A percentile compares a stretch with the other conserved stretches of the same genome.
Conservation (phyloP, 2,329 filamentous ascomycete genomes). For the Colletotrichum sp. region DNA sequence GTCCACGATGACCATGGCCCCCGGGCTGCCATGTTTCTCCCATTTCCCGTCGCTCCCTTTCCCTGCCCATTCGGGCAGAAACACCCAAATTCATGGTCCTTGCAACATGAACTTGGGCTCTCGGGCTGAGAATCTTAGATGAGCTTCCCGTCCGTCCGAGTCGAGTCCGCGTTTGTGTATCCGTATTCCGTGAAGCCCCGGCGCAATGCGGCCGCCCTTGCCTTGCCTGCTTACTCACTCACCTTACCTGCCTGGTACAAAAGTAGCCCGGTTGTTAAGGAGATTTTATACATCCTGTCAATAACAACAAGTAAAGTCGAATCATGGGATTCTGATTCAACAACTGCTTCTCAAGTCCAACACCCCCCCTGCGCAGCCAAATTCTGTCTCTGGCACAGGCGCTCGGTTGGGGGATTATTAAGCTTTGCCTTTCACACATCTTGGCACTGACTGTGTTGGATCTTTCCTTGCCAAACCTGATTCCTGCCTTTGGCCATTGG, state of each 20-base stretch:
- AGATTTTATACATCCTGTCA: background rate
- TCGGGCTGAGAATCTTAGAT: background rate
- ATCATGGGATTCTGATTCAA: background rate
- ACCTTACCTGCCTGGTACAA: background rate
- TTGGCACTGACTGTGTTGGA: background rate
- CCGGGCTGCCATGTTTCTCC: background rate
- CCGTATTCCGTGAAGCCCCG: background rate
- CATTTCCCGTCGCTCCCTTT: background rate
- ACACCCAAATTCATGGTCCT: background rate
- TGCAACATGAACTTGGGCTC: background rate
- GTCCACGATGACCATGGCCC: background rate
- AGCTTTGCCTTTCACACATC: conserved; percentile 6
- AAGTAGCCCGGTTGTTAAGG: background rate
- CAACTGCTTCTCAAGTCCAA: background rate
- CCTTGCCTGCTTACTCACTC: background rate
- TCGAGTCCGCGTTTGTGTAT: background rate
- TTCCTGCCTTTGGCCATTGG: background rate
- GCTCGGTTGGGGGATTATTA: background rate
- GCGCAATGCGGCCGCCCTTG: background rate
- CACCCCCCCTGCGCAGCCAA: background rate
- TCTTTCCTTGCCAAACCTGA: background rate
- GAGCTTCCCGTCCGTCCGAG: background rate
- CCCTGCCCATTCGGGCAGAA: background rate
- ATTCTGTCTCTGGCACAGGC: background rate
- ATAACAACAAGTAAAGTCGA: background rate